phyloP scores from a whole-genome alignment of 495 filamentous ascomycete species.

The Neurospora sp. region DNA sequence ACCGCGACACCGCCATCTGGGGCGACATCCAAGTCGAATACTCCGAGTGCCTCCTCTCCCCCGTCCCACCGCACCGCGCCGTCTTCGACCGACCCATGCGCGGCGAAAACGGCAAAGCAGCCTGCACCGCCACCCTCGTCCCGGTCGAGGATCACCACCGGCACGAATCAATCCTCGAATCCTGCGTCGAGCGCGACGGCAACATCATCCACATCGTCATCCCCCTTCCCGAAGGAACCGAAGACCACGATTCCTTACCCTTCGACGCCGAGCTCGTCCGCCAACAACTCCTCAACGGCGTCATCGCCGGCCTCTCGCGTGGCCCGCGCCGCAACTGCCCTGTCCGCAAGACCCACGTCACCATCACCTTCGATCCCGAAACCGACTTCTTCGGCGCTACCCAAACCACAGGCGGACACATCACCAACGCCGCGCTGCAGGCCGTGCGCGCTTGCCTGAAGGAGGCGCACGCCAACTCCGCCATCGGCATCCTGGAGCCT shows the following conservation, averaged over 20 bases:
- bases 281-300: constrained; percentile 63
- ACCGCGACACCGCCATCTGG: constrained; percentile 59
- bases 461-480: constrained; percentile 35
- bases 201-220: constrained; percentile 54
- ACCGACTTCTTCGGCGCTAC: constrained; percentile 51
- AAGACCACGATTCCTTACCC: constrained; percentile 34
- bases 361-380: constrained; percentile 53
- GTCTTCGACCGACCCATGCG: constrained; percentile 71
- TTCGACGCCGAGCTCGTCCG: constrained; percentile 49
- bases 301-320: constrained; percentile 72
- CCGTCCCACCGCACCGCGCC: constrained; percentile 43
- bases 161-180: constrained; percentile 18
- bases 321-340: constrained; percentile 71
- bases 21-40: constrained; percentile 95
- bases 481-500: constrained; percentile 73
- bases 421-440: constrained; percentile 65
- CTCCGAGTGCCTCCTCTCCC: constrained; percentile 59
- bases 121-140: constrained; percentile 56
- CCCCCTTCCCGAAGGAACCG: constrained; percentile 19
- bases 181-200: constrained; percentile 33
- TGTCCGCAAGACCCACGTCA: constrained; percentile 59
- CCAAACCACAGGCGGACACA: constrained; percentile 56
- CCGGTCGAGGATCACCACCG: constrained; percentile 43
- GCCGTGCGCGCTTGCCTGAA: constrained; percentile 59
- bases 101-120: constrained; percentile 68